phyloP scores from a whole-genome alignment of 1,284 basidiomycete species.

The Sphaerobolus stellatus region DNA sequence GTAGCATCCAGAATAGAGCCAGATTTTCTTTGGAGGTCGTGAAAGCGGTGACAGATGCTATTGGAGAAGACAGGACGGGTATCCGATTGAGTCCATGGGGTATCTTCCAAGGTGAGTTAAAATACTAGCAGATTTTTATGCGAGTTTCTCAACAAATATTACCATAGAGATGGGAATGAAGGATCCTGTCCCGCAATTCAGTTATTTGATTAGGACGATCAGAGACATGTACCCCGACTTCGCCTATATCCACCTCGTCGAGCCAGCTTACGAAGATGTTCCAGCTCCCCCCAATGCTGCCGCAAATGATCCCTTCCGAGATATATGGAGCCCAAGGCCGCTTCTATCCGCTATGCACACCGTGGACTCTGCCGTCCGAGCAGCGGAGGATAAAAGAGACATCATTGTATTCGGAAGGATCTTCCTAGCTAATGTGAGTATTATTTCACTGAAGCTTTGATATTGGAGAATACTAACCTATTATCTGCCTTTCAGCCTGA shows the following conservation, averaged over 20 bases:
- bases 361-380: not conserved
- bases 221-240: conserved; percentile 43
- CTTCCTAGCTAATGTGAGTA: conserved; percentile 36
- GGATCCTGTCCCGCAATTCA: conserved; percentile 47
- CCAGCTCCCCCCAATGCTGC: conserved; percentile 7
- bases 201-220: conserved; percentile 34
- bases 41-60: conserved; percentile 19
- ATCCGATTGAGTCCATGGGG: conserved; percentile 41
- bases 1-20: conserved; percentile 41
- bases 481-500: conserved; percentile 12
- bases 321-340: conserved; percentile 18
- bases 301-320: conserved; percentile 25
- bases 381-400: conserved; percentile 26
- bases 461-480: not conserved
- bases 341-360: conserved; percentile 48
- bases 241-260: conserved; percentile 59
- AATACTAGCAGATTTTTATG: not conserved
- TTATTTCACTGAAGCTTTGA: not conserved
- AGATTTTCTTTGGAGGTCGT: conserved; percentile 40
- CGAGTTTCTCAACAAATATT: not conserved
- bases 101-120: not conserved
- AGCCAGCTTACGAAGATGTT: too few species aligned
- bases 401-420: conserved; percentile 38
- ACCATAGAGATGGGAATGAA: conserved; percentile 39
- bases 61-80: conserved; percentile 25